Evolutionary conservation across 2,329 filamentous ascomycete genomes (phyloP).

Genomic region (Cytospora leucostoma): DNA sequence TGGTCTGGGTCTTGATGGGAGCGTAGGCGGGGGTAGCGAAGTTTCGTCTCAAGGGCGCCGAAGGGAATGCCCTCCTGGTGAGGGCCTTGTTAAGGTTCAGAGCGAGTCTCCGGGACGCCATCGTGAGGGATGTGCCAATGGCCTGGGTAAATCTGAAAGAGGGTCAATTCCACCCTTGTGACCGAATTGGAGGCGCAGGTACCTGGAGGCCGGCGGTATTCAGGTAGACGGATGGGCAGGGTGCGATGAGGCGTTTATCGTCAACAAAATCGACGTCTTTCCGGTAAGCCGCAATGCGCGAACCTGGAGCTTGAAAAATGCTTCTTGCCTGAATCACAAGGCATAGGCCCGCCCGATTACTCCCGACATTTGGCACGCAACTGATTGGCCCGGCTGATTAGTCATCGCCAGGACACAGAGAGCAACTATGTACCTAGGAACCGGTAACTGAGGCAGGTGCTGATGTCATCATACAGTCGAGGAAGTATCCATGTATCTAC

Average conservation of each 20-base stretch:
- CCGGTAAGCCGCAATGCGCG: slow-evolving; percentile 22
- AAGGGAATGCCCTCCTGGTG: slow-evolving; percentile 79
- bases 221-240: slow-evolving; percentile 10
- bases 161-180: slow-evolving; percentile 18
- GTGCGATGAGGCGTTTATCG: slow-evolving; percentile 27
- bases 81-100: slow-evolving; percentile 89
- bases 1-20: slow-evolving; percentile 85
- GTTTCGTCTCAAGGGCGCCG: slow-evolving; percentile 77
- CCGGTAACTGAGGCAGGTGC: background rate
- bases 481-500: too few species aligned
- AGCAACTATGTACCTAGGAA: too few species aligned
- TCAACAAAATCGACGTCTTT: slow-evolving; percentile 23
- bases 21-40: slow-evolving; percentile 80
- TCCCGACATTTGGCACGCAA: slow-evolving; percentile 11
- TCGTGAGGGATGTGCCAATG: slow-evolving; percentile 49
- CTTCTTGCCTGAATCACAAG: slow-evolving; percentile 20
- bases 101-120: slow-evolving; percentile 97
- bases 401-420: background rate
- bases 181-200: slow-evolving; percentile 10
- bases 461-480: background rate
- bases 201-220: slow-evolving; percentile 21
- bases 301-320: slow-evolving; percentile 17
- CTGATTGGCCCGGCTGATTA: slow-evolving; percentile 16
- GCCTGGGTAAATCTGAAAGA: slow-evolving; percentile 14
- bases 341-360: slow-evolving; percentile 15